Percentiles rank a stretch among this genome's conserved stretches.
phyloP scores from a whole-genome alignment of 106 monocot genomes.

The Dendrobium nobile region DNA sequence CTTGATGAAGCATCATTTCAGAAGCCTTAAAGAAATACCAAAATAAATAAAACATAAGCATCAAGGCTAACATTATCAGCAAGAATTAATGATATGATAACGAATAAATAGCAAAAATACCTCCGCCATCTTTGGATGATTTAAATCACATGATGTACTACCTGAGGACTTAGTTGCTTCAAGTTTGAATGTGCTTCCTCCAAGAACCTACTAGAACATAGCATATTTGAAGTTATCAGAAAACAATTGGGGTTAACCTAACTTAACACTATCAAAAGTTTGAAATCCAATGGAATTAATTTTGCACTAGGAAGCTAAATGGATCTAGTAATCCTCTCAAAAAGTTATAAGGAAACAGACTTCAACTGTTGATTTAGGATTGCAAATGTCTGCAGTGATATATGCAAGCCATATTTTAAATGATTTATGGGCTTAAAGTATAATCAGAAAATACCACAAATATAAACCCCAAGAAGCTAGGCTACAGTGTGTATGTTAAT shows the following conservation, averaged over 20 bases:
- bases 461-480: background rate
- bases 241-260: background rate
- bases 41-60: background rate
- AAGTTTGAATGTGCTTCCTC: background rate
- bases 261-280: no score
- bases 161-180: background rate
- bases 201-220: background rate
- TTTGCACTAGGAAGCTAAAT: no score
- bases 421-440: background rate
- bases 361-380: background rate
- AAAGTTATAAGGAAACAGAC: background rate
- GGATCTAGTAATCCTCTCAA: no score
- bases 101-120: background rate
- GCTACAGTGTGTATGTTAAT: background rate
- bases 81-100: background rate
- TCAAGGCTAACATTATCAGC: background rate
- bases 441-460: background rate
- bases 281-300: no score
- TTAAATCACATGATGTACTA: background rate
- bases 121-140: background rate
- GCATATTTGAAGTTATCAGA: background rate
- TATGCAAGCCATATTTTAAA: background rate
- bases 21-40: background rate
- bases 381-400: background rate
- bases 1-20: background rate